These are phyloP conservation scores for Pleurotus cornucopiae DNA, from an alignment of 768 basidiomycete genomes.

Conservation along the genomic window DNA sequence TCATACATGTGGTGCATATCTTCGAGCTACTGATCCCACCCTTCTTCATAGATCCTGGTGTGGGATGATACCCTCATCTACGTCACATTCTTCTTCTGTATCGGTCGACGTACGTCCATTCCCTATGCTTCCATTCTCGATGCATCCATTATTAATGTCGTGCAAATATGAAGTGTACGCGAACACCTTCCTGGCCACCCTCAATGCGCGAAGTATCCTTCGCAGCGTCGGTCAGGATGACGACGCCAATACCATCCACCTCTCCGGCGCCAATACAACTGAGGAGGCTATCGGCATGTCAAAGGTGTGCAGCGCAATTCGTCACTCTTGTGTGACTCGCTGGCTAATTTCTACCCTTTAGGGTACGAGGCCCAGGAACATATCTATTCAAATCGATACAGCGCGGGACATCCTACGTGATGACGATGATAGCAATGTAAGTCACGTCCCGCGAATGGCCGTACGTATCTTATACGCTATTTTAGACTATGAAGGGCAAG, in stretches of 20 bases:
- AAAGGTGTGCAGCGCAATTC: too few species aligned
- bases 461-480: too few species aligned
- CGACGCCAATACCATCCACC: constrained; percentile 40
- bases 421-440: not conserved
- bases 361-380: constrained; percentile 35
- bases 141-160: not conserved
- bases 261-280: constrained; percentile 21
- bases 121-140: not conserved
- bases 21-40: too few species aligned
- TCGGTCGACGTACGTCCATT: constrained; percentile 43
- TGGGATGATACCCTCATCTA: constrained; percentile 50
- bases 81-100: constrained; percentile 56
- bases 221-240: constrained; percentile 41
- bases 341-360: too few species aligned
- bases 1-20: too few species aligned
- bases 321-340: too few species aligned
- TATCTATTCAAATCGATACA: constrained; percentile 65
- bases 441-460: not conserved
- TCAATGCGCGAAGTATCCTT: constrained; percentile 48
- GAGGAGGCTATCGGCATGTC: too few species aligned
- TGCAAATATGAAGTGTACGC: constrained; percentile 40
- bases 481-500: not conserved
- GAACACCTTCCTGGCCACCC: constrained; percentile 56
- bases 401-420: constrained; percentile 48
- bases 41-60: constrained; percentile 35